Evolutionary conservation across 208 protist species (phyloP).

Genomic region (Vickermania spadyakhi): DNA sequence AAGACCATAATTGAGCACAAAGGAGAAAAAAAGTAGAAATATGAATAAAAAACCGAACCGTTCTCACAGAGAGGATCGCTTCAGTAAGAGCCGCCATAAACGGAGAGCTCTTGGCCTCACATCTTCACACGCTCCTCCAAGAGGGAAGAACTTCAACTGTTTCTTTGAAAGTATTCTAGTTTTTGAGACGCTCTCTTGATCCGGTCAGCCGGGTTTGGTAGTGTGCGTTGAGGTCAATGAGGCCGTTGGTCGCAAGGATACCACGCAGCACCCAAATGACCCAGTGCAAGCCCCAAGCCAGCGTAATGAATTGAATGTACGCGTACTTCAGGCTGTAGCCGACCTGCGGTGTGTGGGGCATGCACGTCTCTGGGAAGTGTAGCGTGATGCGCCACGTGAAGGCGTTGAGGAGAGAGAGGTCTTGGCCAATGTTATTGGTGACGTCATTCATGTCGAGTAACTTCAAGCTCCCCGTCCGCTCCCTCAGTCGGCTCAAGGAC

Average conservation of each 20-base stretch:
- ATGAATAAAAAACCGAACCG: too few relatives aligned
- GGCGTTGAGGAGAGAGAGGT: constrained; percentile 44
- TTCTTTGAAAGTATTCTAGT: too few relatives aligned
- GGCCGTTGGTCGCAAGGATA: constrained; percentile 35
- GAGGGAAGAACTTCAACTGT: too few relatives aligned
- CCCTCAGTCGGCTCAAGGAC: constrained; percentile 17
- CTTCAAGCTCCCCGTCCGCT: constrained; percentile 34
- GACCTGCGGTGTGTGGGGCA: constrained; percentile 53
- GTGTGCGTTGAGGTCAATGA: constrained; percentile 41
- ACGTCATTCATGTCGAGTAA: constrained; percentile 18
- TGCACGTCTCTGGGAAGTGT: constrained; percentile 33
- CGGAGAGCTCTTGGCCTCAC: too few relatives aligned
- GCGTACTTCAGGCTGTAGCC: constrained; percentile 68
- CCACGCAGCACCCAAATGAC: constrained; percentile 62
- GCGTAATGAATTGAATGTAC: constrained; percentile 79
- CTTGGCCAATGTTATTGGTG: constrained; percentile 27
- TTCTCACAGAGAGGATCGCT: too few relatives aligned
- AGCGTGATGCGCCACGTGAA: constrained; percentile 66
- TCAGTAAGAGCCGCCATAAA: too few relatives aligned
- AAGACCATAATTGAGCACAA: too few relatives aligned
- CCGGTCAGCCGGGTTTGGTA: constrained; percentile 18
- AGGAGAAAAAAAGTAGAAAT: too few relatives aligned
- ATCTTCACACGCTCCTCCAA: too few relatives aligned
- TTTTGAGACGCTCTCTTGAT: neutral
- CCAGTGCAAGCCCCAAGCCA: constrained; percentile 65